Evolutionary conservation across 1,284 basidiomycete species (phyloP).

Genomic region (Heliocybe sulcata): DNA sequence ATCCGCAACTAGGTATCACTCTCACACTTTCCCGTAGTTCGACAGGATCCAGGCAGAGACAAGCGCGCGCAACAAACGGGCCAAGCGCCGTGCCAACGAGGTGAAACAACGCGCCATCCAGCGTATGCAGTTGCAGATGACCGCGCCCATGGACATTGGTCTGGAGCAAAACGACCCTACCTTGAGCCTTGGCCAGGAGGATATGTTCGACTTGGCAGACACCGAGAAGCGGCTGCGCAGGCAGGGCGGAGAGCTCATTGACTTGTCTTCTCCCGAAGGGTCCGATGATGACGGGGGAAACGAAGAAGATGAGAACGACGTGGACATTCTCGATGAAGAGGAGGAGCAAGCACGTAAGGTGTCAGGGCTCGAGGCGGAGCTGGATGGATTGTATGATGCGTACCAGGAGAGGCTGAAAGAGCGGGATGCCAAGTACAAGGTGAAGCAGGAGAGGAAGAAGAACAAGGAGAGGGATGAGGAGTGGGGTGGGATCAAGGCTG

Average conservation of each 20-base stretch:
- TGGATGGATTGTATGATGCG: conserved; percentile 86
- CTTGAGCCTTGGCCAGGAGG: conserved; percentile 65
- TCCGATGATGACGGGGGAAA: conserved; percentile 31
- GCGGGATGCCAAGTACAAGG: conserved; percentile 87
- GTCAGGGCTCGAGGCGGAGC: conserved; percentile 70
- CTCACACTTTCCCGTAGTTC: conserved; percentile 42
- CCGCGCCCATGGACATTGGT: conserved; percentile 92
- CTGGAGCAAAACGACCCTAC: conserved; percentile 78
- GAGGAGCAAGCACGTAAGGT: conserved; percentile 67
- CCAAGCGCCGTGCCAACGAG: conserved; percentile 87
- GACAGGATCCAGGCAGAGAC: conserved; percentile 81
- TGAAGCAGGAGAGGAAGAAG: conserved; percentile 75
- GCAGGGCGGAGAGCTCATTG: conserved; percentile 36
- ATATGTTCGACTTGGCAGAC: conserved; percentile 79
- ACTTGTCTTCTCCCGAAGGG: conserved; percentile 34
- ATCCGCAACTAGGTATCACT: not conserved
- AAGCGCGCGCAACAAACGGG: conserved; percentile 68
- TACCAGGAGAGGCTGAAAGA: conserved; percentile 83
- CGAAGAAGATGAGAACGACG: conserved; percentile 35
- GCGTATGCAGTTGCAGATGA: conserved; percentile 97
- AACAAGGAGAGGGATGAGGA: conserved; percentile 67
- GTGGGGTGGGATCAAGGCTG: conserved; percentile 68
- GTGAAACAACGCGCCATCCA: conserved; percentile 83
- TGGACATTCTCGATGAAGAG: conserved; percentile 54
- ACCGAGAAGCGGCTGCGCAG: conserved; percentile 46